These are phyloP conservation scores for Leccinum fallax DNA, from an alignment of 1,284 basidiomycete genomes.

Conservation along the genomic window DNA sequence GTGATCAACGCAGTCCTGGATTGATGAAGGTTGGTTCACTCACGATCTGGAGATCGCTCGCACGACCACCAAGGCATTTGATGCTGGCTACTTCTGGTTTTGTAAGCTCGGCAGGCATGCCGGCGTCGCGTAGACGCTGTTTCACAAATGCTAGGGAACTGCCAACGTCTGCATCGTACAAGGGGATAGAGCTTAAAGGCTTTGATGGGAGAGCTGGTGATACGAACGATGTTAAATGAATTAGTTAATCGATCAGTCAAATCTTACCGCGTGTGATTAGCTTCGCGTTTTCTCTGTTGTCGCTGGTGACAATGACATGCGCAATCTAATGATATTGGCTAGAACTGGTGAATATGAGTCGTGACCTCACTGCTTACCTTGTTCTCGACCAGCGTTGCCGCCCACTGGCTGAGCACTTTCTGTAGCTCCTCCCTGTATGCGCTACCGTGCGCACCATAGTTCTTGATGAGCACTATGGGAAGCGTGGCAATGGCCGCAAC, in stretches of 20 bases:
- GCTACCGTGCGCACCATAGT: constrained; percentile 70
- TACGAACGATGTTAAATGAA: neutral
- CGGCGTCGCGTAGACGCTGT: constrained; percentile 72
- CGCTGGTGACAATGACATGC: constrained; percentile 90
- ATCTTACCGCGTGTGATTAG: constrained; percentile 72
- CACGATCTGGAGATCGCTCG: constrained; percentile 84
- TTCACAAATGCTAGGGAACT: constrained; percentile 83
- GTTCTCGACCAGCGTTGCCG: constrained; percentile 78
- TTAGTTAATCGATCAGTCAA: neutral
- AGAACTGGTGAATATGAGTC: constrained; percentile 1
- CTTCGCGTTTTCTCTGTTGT: constrained; percentile 89
- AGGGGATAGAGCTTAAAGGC: constrained; percentile 75
- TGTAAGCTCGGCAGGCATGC: constrained; percentile 53
- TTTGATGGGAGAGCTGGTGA: constrained; percentile 79
- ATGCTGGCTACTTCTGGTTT: constrained; percentile 58
- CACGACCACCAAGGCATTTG: constrained; percentile 81
- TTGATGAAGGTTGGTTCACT: constrained; percentile 30
- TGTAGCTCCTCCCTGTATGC: constrained; percentile 74
- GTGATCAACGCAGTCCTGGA: constrained; percentile 6
- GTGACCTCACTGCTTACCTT: constrained; percentile 46
- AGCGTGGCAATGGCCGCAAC: constrained; percentile 59
- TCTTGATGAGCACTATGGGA: constrained; percentile 85
- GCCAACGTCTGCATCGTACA: constrained; percentile 84
- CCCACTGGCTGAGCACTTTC: constrained; percentile 84
- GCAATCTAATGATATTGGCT: constrained; percentile 56